These are phyloP conservation scores for Trichophyton benhamiae DNA, from an alignment of 2,329 filamentous ascomycete genomes.

Conservation along the genomic window DNA sequence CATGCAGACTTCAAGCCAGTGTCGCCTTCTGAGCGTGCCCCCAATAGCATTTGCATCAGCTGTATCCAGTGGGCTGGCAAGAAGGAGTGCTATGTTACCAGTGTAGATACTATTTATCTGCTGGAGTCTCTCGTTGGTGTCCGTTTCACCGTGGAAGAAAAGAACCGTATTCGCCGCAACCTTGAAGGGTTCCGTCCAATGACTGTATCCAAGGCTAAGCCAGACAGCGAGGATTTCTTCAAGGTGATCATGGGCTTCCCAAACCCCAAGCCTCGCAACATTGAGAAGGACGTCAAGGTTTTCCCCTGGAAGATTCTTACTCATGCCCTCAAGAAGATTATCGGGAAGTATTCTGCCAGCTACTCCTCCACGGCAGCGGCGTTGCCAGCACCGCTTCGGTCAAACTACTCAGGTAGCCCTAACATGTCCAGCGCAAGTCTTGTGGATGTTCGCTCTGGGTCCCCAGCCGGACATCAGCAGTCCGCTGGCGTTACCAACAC, in stretches of 20 bases:
- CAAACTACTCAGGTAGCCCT: slow-evolving; percentile 22
- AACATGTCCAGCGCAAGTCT: slow-evolving; percentile 37
- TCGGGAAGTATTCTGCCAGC: slow-evolving; percentile 80
- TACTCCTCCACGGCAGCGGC: slow-evolving; percentile 52
- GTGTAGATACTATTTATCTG: slow-evolving; percentile 92
- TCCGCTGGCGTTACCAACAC: slow-evolving; percentile 14
- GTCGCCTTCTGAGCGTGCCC: slow-evolving; percentile 62
- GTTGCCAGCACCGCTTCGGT: slow-evolving; percentile 28
- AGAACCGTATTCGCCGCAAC: slow-evolving; percentile 93
- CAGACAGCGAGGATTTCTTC: slow-evolving; percentile 93
- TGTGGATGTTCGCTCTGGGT: slow-evolving; percentile 37
- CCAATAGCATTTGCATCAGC: slow-evolving; percentile 85
- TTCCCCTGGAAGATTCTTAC: slow-evolving; percentile 90
- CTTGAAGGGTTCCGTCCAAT: slow-evolving; percentile 85
- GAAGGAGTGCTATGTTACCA: slow-evolving; percentile 82
- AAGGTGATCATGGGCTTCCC: slow-evolving; percentile 98
- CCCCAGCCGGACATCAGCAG: slow-evolving; percentile 33
- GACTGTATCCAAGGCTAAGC: slow-evolving; percentile 85
- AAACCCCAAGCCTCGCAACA: slow-evolving; percentile 88
- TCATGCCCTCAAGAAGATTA: slow-evolving; percentile 89
- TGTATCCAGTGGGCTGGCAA: slow-evolving; percentile 97
- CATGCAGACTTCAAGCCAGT: slow-evolving; percentile 69
- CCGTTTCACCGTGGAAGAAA: slow-evolving; percentile 90
- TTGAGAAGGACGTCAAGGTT: slow-evolving; percentile 98
- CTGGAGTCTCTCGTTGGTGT: slow-evolving; percentile 78